Conservation (phyloP, 768 basidiomycete genomes). For the Lentinula aciculospora region DNA sequence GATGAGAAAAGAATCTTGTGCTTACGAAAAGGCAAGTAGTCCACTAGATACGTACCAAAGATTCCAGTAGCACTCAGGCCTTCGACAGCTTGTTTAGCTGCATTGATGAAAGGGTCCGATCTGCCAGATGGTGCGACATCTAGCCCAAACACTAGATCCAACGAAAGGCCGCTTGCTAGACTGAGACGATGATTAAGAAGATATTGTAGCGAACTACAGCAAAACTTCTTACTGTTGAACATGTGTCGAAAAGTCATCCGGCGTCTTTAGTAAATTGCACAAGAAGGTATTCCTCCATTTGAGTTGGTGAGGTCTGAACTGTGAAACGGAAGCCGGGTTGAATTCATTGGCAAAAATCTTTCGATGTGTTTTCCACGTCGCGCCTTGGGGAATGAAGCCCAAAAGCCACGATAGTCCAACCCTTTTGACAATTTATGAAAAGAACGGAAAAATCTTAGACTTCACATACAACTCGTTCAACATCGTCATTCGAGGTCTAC, state of each 20-base stretch:
- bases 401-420: slow-evolving; percentile 17
- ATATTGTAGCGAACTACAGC: neutral
- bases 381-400: slow-evolving; percentile 16
- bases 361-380: slow-evolving; percentile 13
- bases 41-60: slow-evolving; percentile 16
- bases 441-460: neutral
- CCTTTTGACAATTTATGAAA: neutral
- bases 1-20: neutral
- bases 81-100: slow-evolving; percentile 13
- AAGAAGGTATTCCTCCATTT: slow-evolving; percentile 15
- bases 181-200: neutral
- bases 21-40: slow-evolving; percentile 14
- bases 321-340: slow-evolving; percentile 6
- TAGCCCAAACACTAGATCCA: slow-evolving; percentile 15
- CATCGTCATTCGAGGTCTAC: slow-evolving; percentile 16
- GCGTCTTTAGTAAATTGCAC: slow-evolving; percentile 10
- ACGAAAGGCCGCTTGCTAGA: slow-evolving; percentile 11
- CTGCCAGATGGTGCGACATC: slow-evolving; percentile 15
- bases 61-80: slow-evolving; percentile 12
- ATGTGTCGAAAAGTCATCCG: slow-evolving; percentile 12
- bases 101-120: slow-evolving; percentile 15
- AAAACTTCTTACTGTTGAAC: slow-evolving; percentile 11
- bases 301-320: slow-evolving; percentile 6
- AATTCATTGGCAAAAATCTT: slow-evolving; percentile 13
- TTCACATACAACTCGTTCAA: slow-evolving; percentile 13